Conservation (phyloP, 2,329 filamentous ascomycete species). For the Sordariomycetes sp. region DNA sequence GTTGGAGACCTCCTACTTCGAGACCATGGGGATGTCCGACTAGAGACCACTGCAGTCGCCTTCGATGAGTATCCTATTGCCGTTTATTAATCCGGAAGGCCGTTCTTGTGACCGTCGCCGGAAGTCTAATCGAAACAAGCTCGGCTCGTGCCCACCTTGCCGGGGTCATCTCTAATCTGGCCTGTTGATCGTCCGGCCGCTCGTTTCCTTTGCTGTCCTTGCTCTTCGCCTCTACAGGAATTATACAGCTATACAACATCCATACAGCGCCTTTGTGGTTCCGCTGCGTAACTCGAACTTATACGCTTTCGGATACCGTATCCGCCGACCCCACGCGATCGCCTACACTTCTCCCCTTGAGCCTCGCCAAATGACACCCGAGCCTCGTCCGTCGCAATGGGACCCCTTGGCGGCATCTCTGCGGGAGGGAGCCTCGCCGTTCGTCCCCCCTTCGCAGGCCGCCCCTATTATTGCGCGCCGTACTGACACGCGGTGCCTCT, state of each 20-base stretch:
- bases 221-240: neutral
- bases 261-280: neutral
- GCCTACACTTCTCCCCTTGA: neutral
- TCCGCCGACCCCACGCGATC: neutral
- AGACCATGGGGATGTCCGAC: conserved; percentile 1
- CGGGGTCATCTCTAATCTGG: neutral
- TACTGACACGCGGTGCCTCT: conserved; percentile 11
- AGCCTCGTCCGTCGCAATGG: conserved; percentile 4
- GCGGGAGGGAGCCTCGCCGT: conserved; percentile 67
- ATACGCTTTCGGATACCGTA: neutral
- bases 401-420: conserved; percentile 49
- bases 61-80: neutral
- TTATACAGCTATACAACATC: neutral
- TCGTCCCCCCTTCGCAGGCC: conserved; percentile 20
- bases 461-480: conserved; percentile 1
- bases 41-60: neutral
- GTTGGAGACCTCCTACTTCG: neutral
- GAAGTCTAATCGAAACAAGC: neutral
- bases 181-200: neutral
- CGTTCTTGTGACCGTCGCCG: neutral
- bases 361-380: conserved; percentile 3
- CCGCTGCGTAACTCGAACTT: neutral
- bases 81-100: neutral
- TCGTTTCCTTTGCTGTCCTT: neutral
- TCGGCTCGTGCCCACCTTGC: neutral